Percentiles rank a stretch among this genome's conserved stretches.
Conservation (phyloP, 371 early-diverging fungal genomes). For the Nematocida displodere region DNA sequence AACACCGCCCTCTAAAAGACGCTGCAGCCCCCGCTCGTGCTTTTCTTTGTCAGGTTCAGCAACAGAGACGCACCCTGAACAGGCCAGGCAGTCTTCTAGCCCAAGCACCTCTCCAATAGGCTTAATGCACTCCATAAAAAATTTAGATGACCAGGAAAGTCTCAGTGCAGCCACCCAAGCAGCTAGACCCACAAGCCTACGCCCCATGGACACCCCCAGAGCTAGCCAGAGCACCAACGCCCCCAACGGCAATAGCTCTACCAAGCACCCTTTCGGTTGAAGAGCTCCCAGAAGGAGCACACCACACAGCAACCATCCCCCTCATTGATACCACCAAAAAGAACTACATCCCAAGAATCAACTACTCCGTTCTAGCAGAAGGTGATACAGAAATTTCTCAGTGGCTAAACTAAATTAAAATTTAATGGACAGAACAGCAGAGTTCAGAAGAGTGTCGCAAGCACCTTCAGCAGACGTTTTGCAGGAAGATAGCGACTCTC, state of each 20-base stretch:
- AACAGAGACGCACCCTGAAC: slow-evolving; percentile 18
- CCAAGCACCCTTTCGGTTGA: not conserved
- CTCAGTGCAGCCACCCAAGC: not conserved
- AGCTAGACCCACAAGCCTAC: not conserved
- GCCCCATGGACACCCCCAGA: not conserved
- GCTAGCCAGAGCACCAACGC: not conserved
- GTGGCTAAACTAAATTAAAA: slow-evolving; percentile 45
- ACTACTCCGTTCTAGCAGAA: slow-evolving; percentile 23
- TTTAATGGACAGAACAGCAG: slow-evolving; percentile 51
- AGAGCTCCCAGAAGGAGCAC: not conserved
- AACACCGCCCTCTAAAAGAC: not conserved
- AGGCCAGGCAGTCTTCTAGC: slow-evolving; percentile 22
- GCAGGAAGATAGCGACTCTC: not conserved
- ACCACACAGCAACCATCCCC: not conserved
- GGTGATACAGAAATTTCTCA: slow-evolving; percentile 26
- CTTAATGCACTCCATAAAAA: slow-evolving; percentile 28
- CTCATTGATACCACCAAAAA: slow-evolving; percentile 34
- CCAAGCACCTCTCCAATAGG: not conserved
- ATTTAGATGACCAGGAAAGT: not conserved
- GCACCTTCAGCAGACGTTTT: not conserved
- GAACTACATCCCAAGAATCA: slow-evolving; percentile 37
- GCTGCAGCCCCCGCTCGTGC: slow-evolving; percentile 1
- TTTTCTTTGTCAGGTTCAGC: slow-evolving; percentile 10
- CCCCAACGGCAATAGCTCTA: not conserved
- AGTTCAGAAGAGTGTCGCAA: not conserved